phyloP scores from a whole-genome alignment of 73 alveolate species.

The Paraurostyla sp. region DNA sequence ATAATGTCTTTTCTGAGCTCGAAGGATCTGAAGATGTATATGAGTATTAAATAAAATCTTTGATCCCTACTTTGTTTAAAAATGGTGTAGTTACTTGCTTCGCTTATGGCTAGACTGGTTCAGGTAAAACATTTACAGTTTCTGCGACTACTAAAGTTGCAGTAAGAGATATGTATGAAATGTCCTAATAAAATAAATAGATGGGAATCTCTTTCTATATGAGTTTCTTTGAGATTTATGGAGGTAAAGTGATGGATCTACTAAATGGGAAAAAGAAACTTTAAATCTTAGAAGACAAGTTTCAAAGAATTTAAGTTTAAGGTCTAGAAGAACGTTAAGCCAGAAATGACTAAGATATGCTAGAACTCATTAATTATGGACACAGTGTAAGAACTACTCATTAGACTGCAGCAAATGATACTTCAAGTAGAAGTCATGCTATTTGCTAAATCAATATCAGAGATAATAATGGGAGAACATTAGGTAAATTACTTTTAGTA shows the following conservation, averaged over 20 bases:
- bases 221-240: constrained; percentile 97
- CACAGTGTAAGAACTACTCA: constrained; percentile 95
- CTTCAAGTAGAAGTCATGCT: constrained; percentile 96
- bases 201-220: constrained; percentile 81
- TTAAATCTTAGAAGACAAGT: constrained; percentile 95
- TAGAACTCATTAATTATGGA: constrained; percentile 91
- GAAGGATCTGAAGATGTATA: constrained; percentile 91
- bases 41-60: constrained; percentile 82
- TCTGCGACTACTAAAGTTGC: constrained; percentile 90
- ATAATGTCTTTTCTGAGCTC: constrained; percentile 90
- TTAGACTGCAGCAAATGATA: constrained; percentile 97
- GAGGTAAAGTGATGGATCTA: constrained; percentile 96
- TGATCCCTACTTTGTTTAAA: constrained; percentile 81
- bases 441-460: constrained; percentile 89
- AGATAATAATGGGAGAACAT: constrained; percentile 78
- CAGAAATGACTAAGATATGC: constrained; percentile 89
- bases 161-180: constrained; percentile 82
- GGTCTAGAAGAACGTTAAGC: constrained; percentile 95
- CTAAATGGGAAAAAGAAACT: constrained; percentile 91
- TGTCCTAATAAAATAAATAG: constrained; percentile 56
- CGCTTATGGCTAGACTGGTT: constrained; percentile 99
- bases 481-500: constrained; percentile 93
- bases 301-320: constrained; percentile 89
- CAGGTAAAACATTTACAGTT: constrained; percentile 99
- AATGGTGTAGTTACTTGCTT: constrained; percentile 97